A percentile compares a stretch with the other conserved stretches of the same genome.
Evolutionary conservation across 495 filamentous ascomycete species (phyloP).

Genomic region (Xylaria scruposa): DNA sequence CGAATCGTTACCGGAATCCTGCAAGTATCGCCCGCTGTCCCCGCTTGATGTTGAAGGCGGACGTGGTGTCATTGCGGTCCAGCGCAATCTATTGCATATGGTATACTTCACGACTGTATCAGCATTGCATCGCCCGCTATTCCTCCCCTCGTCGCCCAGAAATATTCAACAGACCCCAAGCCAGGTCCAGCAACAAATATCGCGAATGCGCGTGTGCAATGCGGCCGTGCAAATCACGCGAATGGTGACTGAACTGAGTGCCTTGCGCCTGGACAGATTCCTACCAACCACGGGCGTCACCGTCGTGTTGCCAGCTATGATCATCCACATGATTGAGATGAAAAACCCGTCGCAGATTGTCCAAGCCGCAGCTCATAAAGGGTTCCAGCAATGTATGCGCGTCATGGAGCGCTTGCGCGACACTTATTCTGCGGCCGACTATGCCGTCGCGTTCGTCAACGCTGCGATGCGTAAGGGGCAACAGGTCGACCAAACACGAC

Average conservation of each 20-base stretch:
- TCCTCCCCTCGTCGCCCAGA: slow-evolving; percentile 73
- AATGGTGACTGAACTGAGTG: slow-evolving; percentile 75
- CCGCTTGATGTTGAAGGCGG: slow-evolving; percentile 52
- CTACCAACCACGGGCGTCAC: slow-evolving; percentile 89
- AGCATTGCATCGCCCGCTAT: slow-evolving; percentile 86
- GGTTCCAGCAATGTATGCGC: slow-evolving; percentile 85
- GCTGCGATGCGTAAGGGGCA: slow-evolving; percentile 82
- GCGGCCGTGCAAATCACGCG: slow-evolving; percentile 81
- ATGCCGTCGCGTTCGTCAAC: slow-evolving; percentile 83
- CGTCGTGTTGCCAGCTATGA: slow-evolving; percentile 86
- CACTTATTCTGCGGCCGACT: slow-evolving; percentile 87
- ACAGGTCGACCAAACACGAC: slow-evolving; percentile 27
- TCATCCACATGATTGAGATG: slow-evolving; percentile 89
- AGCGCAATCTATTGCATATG: slow-evolving; percentile 84
- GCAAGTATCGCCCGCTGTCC: slow-evolving; percentile 62
- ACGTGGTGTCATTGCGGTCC: slow-evolving; percentile 64
- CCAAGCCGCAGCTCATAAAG: slow-evolving; percentile 69
- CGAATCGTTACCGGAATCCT: slow-evolving; percentile 69
- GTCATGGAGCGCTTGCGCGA: slow-evolving; percentile 81
- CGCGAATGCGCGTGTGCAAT: slow-evolving; percentile 76
- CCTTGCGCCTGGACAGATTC: slow-evolving; percentile 71
- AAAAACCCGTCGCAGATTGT: slow-evolving; percentile 75
- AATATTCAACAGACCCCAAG: slow-evolving; percentile 59
- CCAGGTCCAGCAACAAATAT: slow-evolving; percentile 72
- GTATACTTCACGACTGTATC: slow-evolving; percentile 86